Evolutionary conservation across 345 rosid genomes (phyloP), one percentile per base, ranked within the genome.

Genomic region (Eucalyptus regnans): DNA sequence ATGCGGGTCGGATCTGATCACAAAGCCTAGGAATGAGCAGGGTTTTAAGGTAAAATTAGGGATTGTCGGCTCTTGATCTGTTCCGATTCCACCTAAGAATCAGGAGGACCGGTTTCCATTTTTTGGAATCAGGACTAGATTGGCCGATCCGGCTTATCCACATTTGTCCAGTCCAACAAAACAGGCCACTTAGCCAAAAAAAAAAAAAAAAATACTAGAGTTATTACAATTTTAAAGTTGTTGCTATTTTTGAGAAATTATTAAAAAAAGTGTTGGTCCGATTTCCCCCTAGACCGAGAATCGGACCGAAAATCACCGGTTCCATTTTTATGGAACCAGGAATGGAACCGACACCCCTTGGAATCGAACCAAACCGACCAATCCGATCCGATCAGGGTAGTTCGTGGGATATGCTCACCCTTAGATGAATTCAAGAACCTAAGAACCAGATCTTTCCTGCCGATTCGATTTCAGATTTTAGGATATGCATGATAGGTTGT

Each of bases 311-410:
- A 52, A 52, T 52, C 56, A 52, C 23, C 0, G 18, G 0, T 0
- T 52, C 4, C 23, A 52, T 52, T 52, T 52, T 52, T 52, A 3
- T 18, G 9, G 2, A 18, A 52, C 4, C 0, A 52, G 9, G 22
- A 51, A 51, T 17, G 20, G 22, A 51, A 51, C 22, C 4, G 3
- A 52, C 4, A 0, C 9, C 22, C 56, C 1, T 1, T 2, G 0
- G 4, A 52, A 52, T 1, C 8, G 0, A 1, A 18, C 58, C 23
- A 18, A 52, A 52, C 0, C 23, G 9, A 52, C 9, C 25, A 52
- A 52, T 52, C 10, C 10, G 0, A 52, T 52, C 25, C 5, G 0
- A 1, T 52, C 1, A 8, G 5, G 25, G 2, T 52, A 52, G 58
- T 52, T 20, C 4, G 4, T 51, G 0, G 54, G 54, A 51, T 51